These are phyloP conservation scores for Pseudogymnoascus pannorum DNA, from an alignment of 2,329 filamentous ascomycete genomes.

Conservation along the genomic window DNA sequence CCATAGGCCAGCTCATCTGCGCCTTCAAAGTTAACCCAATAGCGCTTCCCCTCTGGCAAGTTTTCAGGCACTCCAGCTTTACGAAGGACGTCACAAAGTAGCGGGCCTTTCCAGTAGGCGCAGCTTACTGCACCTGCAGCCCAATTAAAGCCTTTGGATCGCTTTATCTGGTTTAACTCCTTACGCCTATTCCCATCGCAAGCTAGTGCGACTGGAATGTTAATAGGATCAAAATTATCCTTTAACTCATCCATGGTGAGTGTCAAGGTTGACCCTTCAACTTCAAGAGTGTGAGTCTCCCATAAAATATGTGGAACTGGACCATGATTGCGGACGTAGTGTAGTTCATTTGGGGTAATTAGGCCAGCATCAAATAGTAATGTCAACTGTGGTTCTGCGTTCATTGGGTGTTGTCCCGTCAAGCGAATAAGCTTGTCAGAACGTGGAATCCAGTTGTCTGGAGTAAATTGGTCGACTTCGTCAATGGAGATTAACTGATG, in stretches of 20 bases:
- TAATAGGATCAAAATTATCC: constrained; percentile 37
- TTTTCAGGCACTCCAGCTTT: constrained; percentile 31
- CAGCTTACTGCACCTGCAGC: constrained; percentile 39
- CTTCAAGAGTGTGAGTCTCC: constrained; percentile 41
- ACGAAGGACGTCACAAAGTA: constrained; percentile 38
- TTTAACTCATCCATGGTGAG: constrained; percentile 39
- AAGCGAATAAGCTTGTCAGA: constrained; percentile 39
- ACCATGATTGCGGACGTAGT: constrained; percentile 49
- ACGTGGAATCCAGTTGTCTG: constrained; percentile 47
- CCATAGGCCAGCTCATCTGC: constrained; percentile 40
- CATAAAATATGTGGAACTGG: constrained; percentile 41
- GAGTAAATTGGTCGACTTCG: constrained; percentile 43
- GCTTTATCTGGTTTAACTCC: constrained; percentile 40
- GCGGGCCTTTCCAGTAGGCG: constrained; percentile 43
- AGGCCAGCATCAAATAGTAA: constrained; percentile 39
- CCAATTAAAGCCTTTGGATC: constrained; percentile 42
- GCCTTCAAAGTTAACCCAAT: constrained; percentile 44
- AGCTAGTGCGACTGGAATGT: constrained; percentile 40
- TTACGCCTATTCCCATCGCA: constrained; percentile 45
- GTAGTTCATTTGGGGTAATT: constrained; percentile 43
- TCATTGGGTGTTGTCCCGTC: constrained; percentile 47
- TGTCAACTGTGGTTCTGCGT: constrained; percentile 39
- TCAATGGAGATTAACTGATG: constrained; percentile 34
- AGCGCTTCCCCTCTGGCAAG: constrained; percentile 20
- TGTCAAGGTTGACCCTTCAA: constrained; percentile 25